Base-by-base conservation (phyloP, 1,284 basidiomycete genomes). In the Leccinum fallax region DNA sequence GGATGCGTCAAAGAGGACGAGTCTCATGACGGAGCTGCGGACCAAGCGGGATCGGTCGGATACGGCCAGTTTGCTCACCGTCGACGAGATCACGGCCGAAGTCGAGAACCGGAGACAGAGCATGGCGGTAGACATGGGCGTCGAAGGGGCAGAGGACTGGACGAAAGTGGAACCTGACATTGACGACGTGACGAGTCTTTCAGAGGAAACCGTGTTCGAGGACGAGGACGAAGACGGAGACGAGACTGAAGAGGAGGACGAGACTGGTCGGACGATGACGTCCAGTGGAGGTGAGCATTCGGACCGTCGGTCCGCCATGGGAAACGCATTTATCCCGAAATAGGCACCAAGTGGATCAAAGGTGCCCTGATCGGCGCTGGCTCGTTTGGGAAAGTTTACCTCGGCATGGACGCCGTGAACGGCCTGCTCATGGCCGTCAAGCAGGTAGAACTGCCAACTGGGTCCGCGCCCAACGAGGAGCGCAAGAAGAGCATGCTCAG, bases 401-500 rank as follows among this genome's bases (percentile, higher is more conserved):
- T 99, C 15, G 97, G 96, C 38, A 98, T 99, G 95, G 96, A 98
- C 77, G 94, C 96, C 1, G 85, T 91, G 40, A 94, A 87, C 55
- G 97, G 97, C 32, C 82, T 96, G 11, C 83, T 99, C 63, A 99
- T 99, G 97, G 97, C 97, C 28, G 97, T 99, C 66, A 99, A 99
- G 80, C 97, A 99, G 82, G 97, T 99, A 55, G 94, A 98, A 71
- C 84, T 99, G 30, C 94, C 95, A 0, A 91, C 89, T 0, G 92
- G 93, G 16, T 89, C 90, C 30, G 90, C 89, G 9, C 87, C 92
- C 24, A 97, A 95, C 72, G 93, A 97, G 71, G 95, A 97, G 72
- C 88, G 94, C 66, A 98, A 97, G 79, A 92, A 93, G 80, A 88
- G 85, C 76, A 98, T 98, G 96, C 85, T 97, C 7, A 94, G 88